Conservation (phyloP, 371 early-diverging fungal species). For the Saksenaea oblongispora region DNA sequence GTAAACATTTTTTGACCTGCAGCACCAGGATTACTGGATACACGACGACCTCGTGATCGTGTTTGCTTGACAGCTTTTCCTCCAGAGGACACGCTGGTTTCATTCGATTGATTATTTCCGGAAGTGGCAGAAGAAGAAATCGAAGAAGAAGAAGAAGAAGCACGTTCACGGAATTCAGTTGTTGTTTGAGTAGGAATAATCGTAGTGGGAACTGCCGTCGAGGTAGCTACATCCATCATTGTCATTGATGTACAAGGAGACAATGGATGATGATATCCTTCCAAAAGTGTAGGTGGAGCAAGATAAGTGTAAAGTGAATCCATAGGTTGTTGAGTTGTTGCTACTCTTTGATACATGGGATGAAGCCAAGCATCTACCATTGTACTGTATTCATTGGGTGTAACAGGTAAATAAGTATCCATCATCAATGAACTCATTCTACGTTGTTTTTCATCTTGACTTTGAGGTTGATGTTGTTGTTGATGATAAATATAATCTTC, state of each 20-base stretch:
- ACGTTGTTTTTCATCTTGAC: conserved; percentile 12
- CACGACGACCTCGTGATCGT: conserved; percentile 52
- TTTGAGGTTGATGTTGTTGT: conserved; percentile 19
- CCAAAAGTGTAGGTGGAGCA: not conserved
- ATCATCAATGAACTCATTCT: conserved; percentile 8
- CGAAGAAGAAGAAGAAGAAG: not conserved
- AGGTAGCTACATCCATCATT: conserved; percentile 26
- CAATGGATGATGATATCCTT: not conserved
- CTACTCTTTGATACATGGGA: not conserved
- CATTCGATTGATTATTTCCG: not conserved
- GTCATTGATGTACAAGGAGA: conserved; percentile 4
- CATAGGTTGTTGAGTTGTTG: not conserved
- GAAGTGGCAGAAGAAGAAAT: not conserved
- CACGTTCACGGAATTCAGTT: conserved; percentile 9
- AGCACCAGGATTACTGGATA: conserved; percentile 33
- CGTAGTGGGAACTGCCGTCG: conserved; percentile 27
- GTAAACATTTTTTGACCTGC: conserved; percentile 46
- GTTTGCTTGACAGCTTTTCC: conserved; percentile 19
- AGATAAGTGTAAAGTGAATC: not conserved
- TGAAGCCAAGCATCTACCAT: conserved; percentile 1
- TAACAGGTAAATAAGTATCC: not conserved
- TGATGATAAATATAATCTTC: conserved; percentile 29
- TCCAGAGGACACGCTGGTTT: not conserved
- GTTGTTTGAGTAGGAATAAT: conserved; percentile 11
- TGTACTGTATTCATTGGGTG: not conserved